phyloP scores from a whole-genome alignment of 257 asterid species.

The Echites panduratus region DNA sequence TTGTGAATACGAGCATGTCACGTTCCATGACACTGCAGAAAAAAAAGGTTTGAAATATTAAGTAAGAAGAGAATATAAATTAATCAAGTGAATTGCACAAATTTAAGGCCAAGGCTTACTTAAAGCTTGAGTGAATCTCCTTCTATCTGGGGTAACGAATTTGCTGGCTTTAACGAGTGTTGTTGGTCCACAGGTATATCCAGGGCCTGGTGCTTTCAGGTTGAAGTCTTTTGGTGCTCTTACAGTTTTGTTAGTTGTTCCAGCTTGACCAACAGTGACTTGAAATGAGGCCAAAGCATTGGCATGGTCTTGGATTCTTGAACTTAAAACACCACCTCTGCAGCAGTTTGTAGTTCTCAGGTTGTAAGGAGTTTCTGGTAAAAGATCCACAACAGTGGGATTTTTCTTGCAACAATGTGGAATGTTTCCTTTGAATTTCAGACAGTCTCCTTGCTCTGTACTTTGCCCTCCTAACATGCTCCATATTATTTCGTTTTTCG shows the following conservation, averaged over 20 bases:
- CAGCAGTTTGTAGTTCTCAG: conserved; percentile 49
- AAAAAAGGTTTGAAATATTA: conserved; percentile 10
- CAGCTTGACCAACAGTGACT: conserved; percentile 42
- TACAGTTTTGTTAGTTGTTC: conserved; percentile 39
- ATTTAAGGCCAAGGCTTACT: conserved; percentile 26
- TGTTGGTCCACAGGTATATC: conserved; percentile 53
- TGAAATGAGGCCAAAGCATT: conserved; percentile 38
- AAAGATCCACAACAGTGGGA: conserved; percentile 41
- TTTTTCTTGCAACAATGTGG: conserved; percentile 49
- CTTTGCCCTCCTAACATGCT: conserved; percentile 39
- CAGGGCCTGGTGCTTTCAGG: conserved; percentile 37
- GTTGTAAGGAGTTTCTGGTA: conserved; percentile 44
- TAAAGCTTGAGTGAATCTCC: conserved; percentile 50
- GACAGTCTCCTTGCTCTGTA: conserved; percentile 54
- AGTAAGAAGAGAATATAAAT: not conserved
- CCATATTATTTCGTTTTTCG: conserved; percentile 49
- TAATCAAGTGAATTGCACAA: not conserved
- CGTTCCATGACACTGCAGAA: conserved; percentile 82
- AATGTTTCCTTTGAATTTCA: conserved; percentile 32
- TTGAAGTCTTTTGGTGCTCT: conserved; percentile 42
- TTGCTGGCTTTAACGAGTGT: conserved; percentile 27
- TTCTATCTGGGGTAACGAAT: conserved; percentile 30
- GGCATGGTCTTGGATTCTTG: conserved; percentile 41
- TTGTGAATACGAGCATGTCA: conserved; percentile 37
- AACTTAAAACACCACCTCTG: conserved; percentile 47